phyloP scores from a whole-genome alignment of 164 flowering plant genomes.

The Litsea cubeba region DNA sequence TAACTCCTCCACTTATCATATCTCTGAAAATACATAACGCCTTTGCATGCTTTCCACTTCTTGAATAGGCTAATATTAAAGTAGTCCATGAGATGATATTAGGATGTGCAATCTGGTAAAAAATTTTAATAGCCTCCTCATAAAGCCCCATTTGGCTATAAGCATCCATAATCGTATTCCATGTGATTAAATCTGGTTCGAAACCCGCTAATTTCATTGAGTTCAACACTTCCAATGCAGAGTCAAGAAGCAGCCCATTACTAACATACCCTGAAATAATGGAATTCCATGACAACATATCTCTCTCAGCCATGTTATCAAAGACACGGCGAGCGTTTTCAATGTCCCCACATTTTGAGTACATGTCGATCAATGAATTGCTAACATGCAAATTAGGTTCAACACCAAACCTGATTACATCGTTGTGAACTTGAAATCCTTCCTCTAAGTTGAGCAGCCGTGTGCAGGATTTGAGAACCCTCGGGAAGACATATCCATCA shows the following conservation, averaged over 20 bases:
- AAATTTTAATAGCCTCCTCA: constrained; percentile 38
- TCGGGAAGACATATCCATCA: constrained; percentile 50
- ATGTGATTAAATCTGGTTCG: constrained; percentile 46
- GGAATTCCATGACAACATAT: constrained; percentile 51
- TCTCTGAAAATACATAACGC: constrained; percentile 37
- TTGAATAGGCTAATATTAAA: constrained; percentile 45
- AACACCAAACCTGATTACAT: constrained; percentile 29
- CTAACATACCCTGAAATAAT: constrained; percentile 46
- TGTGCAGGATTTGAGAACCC: constrained; percentile 39
- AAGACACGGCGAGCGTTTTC: constrained; percentile 32
- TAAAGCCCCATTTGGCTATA: constrained; percentile 43
- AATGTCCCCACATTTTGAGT: constrained; percentile 41
- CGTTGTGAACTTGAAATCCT: constrained; percentile 39
- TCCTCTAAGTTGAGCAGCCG: constrained; percentile 17
- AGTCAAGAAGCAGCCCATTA: constrained; percentile 26
- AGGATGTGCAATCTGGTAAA: constrained; percentile 37
- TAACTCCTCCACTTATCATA: constrained; percentile 29
- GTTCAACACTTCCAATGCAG: constrained; percentile 29
- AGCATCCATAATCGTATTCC: constrained; percentile 49
- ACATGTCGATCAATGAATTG: constrained; percentile 52
- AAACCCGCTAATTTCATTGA: constrained; percentile 30
- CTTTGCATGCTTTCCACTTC: constrained; percentile 34
- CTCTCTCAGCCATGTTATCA: constrained; percentile 32
- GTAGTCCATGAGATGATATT: constrained; percentile 54
- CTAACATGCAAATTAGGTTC: constrained; percentile 27